phyloP scores from a whole-genome alignment of 2,329 filamentous ascomycete genomes.

The Sclerotinia nivalis region DNA sequence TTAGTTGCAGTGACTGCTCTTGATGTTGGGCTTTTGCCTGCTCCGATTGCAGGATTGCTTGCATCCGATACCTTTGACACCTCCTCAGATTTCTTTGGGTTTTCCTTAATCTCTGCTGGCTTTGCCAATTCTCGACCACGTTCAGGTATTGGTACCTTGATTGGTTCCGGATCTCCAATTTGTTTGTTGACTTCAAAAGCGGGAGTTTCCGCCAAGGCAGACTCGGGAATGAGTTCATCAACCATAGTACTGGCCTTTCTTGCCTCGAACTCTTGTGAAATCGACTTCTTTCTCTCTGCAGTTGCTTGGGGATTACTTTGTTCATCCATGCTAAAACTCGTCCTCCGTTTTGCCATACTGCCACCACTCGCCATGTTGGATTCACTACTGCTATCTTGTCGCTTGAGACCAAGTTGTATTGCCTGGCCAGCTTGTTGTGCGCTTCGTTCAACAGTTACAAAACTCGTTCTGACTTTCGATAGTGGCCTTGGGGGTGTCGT shows the following conservation, averaged over 20 bases:
- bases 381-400: conserved; percentile 38
- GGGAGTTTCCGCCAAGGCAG: conserved; percentile 35
- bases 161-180: conserved; percentile 25
- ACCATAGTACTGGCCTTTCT: conserved; percentile 35
- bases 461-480: conserved; percentile 74
- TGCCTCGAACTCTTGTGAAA: conserved; percentile 33
- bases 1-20: conserved; percentile 6
- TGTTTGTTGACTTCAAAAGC: conserved; percentile 31
- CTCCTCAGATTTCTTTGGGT: conserved; percentile 17
- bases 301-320: conserved; percentile 32
- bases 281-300: conserved; percentile 34
- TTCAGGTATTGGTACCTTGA: conserved; percentile 22
- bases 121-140: conserved; percentile 21
- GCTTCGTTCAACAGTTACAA: conserved; percentile 66
- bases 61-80: not conserved
- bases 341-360: conserved; percentile 36
- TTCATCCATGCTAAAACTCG: conserved; percentile 39
- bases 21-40: conserved; percentile 9
- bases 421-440: conserved; percentile 41
- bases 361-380: not conserved
- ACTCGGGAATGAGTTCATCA: conserved; percentile 38
- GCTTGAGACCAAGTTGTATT: conserved; percentile 47
- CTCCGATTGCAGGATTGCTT: not conserved
- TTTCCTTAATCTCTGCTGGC: conserved; percentile 29
- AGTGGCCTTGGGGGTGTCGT: conserved; percentile 61